Evolutionary conservation across 2,329 filamentous ascomycete species (phyloP), one percentile per base, ranked within the genome.

Genomic region (Diaporthe vaccinii): DNA sequence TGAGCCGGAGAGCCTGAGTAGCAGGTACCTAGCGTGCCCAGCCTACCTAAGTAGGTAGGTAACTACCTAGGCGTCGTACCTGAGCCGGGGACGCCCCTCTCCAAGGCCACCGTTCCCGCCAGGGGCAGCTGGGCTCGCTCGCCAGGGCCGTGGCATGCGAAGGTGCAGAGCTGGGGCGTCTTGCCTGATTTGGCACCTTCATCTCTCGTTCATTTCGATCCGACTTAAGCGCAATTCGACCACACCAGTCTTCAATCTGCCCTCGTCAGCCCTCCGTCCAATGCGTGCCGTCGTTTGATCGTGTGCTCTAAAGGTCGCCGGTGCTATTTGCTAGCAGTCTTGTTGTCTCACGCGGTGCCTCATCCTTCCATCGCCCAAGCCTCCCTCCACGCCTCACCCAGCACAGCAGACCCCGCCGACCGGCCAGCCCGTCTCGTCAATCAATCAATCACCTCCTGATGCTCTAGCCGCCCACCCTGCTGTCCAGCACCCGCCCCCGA

Each of bases 161-260:
- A 31, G 59, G 22, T n/a, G n/a, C 34, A 68, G 31, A 68, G 65
- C 65, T 53, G 49, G 65, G 15, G 65, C 65, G 49, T 28, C 65
- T 69, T 69, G 65, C 65, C 65, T n/a, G 49, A 53, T 69, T 55
- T 41, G 49, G 65, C 34, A 25, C 65, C 65, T 69, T 69, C 65
- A 69, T 69, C 65, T 69, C 65, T 69, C 34, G 65, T 53, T 69
- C 65, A 69, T 69, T 69, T 69, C 65, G 65, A 69, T 69, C 65
- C 49, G 65, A 39, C 65, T 25, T 28, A 22, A 69, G 65, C 65
- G 65, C 65, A 69, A 55, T 69, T 69, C 65, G 20, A 68, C 46
- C 20, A 53, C 65, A 68, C 49, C 49, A 69, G 65, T 55, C 65
- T 69, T 41, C 49, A 69, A 41, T 55, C 65, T 69, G n/a, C 65